Percentiles rank a stretch among this genome's conserved stretches.
These are phyloP conservation scores for Acidiella bohemica DNA, from an alignment of 495 filamentous ascomycete species.

Conservation along the genomic window DNA sequence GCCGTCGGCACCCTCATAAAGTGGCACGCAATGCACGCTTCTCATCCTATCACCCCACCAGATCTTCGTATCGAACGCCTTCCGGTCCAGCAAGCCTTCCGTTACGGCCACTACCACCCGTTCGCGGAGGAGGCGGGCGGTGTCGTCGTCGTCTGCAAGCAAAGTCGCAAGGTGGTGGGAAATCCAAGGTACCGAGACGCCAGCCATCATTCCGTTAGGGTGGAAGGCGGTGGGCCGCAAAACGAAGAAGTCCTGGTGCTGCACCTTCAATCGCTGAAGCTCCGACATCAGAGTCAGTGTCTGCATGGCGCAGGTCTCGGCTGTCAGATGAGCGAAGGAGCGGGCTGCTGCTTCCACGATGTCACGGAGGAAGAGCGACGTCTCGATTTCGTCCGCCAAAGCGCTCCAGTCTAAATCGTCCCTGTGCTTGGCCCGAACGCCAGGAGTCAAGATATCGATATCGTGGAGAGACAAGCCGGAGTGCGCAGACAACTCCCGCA, in stretches of 20 bases:
- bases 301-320: conserved; percentile 10
- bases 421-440: background rate
- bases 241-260: conserved; percentile 14
- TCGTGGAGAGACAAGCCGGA: conserved; percentile 1
- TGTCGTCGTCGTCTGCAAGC: conserved; percentile 11
- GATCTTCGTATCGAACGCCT: conserved; percentile 5
- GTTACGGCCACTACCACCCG: conserved; percentile 5
- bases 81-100: background rate
- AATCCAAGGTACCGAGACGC: conserved; percentile 4
- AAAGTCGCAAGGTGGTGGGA: conserved; percentile 11
- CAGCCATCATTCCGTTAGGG: conserved; percentile 10
- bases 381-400: conserved; percentile 10
- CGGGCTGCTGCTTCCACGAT: conserved; percentile 2
- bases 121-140: conserved; percentile 7
- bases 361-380: background rate
- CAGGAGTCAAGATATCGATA: conserved; percentile 2
- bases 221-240: conserved; percentile 8
- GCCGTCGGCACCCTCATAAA: conserved; percentile 4
- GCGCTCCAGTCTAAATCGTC: conserved; percentile 10
- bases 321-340: conserved; percentile 1
- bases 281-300: conserved; percentile 13
- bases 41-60: conserved; percentile 12
- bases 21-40: conserved; percentile 5
- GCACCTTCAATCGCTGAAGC: conserved; percentile 8
- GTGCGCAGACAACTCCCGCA: conserved; percentile 3